Percentiles rank a stretch among this genome's conserved stretches.
These are phyloP conservation scores for Articulospora tetracladia DNA, from an alignment of 495 filamentous ascomycete genomes.

Conservation along the genomic window DNA sequence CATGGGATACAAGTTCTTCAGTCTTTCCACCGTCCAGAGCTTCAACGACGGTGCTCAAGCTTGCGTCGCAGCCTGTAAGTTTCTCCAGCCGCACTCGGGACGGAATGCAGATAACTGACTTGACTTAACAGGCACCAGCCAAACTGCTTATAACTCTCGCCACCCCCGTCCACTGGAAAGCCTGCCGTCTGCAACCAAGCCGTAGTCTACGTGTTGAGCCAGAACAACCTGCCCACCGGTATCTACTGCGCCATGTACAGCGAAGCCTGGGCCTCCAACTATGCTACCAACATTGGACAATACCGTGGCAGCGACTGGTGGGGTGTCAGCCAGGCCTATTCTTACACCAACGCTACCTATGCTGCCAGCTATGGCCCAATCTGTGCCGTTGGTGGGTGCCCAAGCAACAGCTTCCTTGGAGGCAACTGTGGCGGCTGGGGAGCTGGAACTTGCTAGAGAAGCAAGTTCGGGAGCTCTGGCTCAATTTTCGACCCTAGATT, in stretches of 20 bases:
- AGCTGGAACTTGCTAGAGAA: constrained; percentile 6
- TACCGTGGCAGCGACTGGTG: constrained; percentile 15
- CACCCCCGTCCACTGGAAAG: constrained; percentile 12
- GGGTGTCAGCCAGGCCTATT: constrained; percentile 15
- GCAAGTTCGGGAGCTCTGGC: not conserved
- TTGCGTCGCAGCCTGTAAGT: constrained; percentile 16
- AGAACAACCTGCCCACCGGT: constrained; percentile 10
- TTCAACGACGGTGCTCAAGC: constrained; percentile 6
- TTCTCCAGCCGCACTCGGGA: no score
- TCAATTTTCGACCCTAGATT: not conserved
- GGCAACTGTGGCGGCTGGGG: constrained; percentile 21
- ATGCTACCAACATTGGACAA: constrained; percentile 20
- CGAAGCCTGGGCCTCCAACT: constrained; percentile 14
- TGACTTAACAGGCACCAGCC: not conserved
- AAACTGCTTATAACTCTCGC: constrained; percentile 18
- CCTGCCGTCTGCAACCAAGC: constrained; percentile 19
- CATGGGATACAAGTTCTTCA: constrained; percentile 22
- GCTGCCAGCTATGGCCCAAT: constrained; percentile 6
- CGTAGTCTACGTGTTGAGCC: constrained; percentile 14
- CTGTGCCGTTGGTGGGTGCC: constrained; percentile 17
- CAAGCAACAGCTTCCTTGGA: constrained; percentile 3
- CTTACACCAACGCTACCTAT: constrained; percentile 13
- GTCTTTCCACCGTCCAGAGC: not conserved
- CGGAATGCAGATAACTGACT: no score
- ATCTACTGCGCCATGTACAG: constrained; percentile 21